A percentile compares a stretch with the other conserved stretches of the same genome.
Evolutionary conservation across 106 monocot genomes (phyloP).

Genomic region (Platanthera guangdongensis): DNA sequence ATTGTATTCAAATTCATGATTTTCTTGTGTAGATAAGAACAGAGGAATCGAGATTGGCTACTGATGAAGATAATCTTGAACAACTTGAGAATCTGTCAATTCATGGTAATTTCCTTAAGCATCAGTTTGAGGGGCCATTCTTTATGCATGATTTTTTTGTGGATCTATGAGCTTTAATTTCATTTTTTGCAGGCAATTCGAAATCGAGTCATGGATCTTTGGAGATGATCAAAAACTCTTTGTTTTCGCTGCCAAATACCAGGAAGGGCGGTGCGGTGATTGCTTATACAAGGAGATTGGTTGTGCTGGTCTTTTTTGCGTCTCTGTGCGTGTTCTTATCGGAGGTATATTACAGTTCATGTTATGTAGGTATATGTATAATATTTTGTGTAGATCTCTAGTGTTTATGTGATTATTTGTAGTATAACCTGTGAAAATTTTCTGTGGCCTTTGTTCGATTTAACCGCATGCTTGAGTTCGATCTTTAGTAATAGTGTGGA

Average conservation of each 20-base stretch:
- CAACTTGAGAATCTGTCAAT: not conserved
- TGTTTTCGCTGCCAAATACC: not conserved
- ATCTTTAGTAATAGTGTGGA: not conserved
- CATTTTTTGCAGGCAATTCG: not conserved
- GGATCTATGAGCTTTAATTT: not conserved
- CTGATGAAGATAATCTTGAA: not conserved
- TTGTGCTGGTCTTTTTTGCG: not conserved
- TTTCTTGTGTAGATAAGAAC: not conserved
- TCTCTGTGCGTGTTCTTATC: not conserved
- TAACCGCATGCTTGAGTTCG: not conserved
- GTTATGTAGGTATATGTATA: not conserved
- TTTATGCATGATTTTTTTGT: not conserved
- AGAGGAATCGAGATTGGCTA: not conserved
- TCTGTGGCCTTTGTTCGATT: not conserved
- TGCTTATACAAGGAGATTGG: slow-evolving; percentile 5
- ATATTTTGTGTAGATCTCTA: not conserved
- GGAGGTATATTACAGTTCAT: slow-evolving; percentile 1
- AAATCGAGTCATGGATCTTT: not conserved
- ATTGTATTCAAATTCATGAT: not conserved
- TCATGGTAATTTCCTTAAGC: slow-evolving; percentile 1
- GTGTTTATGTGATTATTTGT: not conserved
- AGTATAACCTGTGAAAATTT: not conserved
- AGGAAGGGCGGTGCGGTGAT: not conserved
- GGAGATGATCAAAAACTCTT: not conserved
- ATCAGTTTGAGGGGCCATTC: too few species aligned